Base-by-base conservation (phyloP, 345 rosid genomes). In the Salix viminalis region DNA sequence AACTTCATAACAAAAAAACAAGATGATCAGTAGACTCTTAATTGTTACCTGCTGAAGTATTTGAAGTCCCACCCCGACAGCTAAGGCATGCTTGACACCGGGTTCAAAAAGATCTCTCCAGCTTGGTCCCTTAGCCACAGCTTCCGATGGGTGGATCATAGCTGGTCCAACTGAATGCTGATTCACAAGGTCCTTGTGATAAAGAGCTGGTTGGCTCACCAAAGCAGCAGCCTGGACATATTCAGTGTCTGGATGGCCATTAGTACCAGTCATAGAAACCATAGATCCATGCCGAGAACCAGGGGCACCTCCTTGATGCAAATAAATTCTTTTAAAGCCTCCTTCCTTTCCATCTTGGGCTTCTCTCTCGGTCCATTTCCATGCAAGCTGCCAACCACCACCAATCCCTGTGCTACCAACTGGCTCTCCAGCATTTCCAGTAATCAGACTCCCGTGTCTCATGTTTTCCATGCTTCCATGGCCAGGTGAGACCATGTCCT, bases 301-400 rank as follows among this genome's bases (percentile, higher is more conserved):
- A 5, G 91, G 86, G 69, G 79, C 79, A 19, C 92, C 91, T 69
- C 90, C 97, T 82, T 87, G 87, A 79, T 85, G 97, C 91, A 96
- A 84, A 82, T 92, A 96, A 77, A 96, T 85, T 79, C 99, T 85
- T 75, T 90, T 87, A 65, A 92, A 96, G 11, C 91, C 95, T 12
- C 92, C 94, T 80, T 88, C 98, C 85, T 91, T 84, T 46, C 97
- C 97, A 26, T 87, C 89, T 54, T 71, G 84, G n/a, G 85, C 91
- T 72, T 90, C 96, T 79, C 83, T 90, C 74, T 91, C 93, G 14
- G 92, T 73, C 93, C 97, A 93, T 86, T 96, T 88, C 98, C 97
- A 96, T n/a, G 97, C 97, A 80, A 96, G 85, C 81, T 96, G 98
- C 99, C 99, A 96, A 48, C 97, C 98, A 46, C 98, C 95, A 69